phyloP scores from a whole-genome alignment of 2,329 filamentous ascomycete species.

The Sporothrix inflata region DNA sequence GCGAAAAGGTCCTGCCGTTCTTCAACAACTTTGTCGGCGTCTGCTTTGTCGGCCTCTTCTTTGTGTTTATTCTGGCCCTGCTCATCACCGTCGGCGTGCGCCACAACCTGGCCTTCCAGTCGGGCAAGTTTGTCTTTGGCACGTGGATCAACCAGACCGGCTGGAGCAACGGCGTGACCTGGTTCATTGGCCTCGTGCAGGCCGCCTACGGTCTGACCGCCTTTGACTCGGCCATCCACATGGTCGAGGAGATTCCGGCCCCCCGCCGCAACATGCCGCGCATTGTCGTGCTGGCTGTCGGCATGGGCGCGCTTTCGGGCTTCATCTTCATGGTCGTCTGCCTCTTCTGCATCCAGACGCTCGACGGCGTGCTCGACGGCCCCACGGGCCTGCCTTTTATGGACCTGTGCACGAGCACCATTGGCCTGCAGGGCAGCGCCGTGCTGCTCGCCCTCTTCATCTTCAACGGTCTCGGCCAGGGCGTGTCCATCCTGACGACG shows the following conservation, averaged over 20 bases:
- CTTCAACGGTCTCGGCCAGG: slow-evolving; percentile 48
- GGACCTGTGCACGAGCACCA: slow-evolving; percentile 49
- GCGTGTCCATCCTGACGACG: slow-evolving; percentile 44
- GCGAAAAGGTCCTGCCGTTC: slow-evolving; percentile 51
- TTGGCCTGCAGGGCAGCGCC: slow-evolving; percentile 42
- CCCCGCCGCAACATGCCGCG: slow-evolving; percentile 40
- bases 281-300: slow-evolving; percentile 41
- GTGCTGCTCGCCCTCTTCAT: slow-evolving; percentile 50
- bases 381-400: slow-evolving; percentile 51
- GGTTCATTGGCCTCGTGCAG: slow-evolving; percentile 42
- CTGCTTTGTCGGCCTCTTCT: slow-evolving; percentile 40
- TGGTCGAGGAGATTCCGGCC: slow-evolving; percentile 44
- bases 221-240: slow-evolving; percentile 42
- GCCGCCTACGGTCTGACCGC: slow-evolving; percentile 42
- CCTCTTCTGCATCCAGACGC: slow-evolving; percentile 30
- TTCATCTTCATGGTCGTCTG: slow-evolving; percentile 37
- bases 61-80: slow-evolving; percentile 41
- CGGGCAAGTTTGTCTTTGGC: slow-evolving; percentile 39
- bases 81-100: slow-evolving; percentile 31
- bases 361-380: slow-evolving; percentile 35
- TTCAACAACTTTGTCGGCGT: slow-evolving; percentile 63
- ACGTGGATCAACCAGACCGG: slow-evolving; percentile 40
- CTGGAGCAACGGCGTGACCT: slow-evolving; percentile 42
- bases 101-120: slow-evolving; percentile 35
- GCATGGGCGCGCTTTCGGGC: slow-evolving; percentile 42